These are phyloP conservation scores for Phytophthora citrophthora DNA, from an alignment of 352 stramenopile genomes.

Conservation along the genomic window DNA sequence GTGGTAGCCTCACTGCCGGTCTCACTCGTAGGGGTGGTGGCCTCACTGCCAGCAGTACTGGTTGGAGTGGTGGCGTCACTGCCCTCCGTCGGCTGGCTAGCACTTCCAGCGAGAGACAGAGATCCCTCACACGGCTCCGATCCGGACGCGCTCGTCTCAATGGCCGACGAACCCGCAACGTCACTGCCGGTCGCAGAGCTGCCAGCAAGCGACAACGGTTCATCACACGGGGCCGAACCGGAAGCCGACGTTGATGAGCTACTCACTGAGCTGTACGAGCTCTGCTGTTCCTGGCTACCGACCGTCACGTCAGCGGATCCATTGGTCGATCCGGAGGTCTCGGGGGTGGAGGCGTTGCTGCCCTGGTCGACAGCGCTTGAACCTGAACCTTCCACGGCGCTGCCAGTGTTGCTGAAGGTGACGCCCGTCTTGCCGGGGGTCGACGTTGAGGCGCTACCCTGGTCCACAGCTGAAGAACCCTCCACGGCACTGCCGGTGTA, in stretches of 20 bases:
- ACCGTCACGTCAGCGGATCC: constrained; percentile 7
- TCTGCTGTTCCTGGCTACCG: constrained; percentile 18
- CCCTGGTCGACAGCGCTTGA: constrained; percentile 20
- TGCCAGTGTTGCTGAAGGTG: constrained; percentile 15
- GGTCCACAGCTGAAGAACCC: constrained; percentile 16
- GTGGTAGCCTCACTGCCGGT: constrained; percentile 10
- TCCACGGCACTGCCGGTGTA: constrained; percentile 14
- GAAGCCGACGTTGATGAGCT: constrained; percentile 17
- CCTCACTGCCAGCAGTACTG: constrained; percentile 11
- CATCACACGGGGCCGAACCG: constrained; percentile 13
- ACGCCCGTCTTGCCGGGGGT: constrained; percentile 12
- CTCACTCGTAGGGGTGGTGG: constrained; percentile 9
- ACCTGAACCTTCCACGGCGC: constrained; percentile 18
- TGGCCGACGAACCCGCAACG: constrained; percentile 16
- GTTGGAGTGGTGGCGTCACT: constrained; percentile 12
- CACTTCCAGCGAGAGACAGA: constrained; percentile 17
- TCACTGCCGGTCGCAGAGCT: constrained; percentile 17
- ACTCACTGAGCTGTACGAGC: neutral
- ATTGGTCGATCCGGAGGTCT: constrained; percentile 5
- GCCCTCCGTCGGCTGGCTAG: constrained; percentile 10
- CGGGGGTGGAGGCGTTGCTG: constrained; percentile 7
- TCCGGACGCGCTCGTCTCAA: constrained; percentile 22
- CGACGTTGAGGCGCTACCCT: constrained; percentile 7
- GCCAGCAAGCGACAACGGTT: constrained; percentile 6
- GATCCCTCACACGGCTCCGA: constrained; percentile 29